These are phyloP conservation scores for Arbutus unedo DNA, from an alignment of 148 eudicot genomes.

Conservation along the genomic window DNA sequence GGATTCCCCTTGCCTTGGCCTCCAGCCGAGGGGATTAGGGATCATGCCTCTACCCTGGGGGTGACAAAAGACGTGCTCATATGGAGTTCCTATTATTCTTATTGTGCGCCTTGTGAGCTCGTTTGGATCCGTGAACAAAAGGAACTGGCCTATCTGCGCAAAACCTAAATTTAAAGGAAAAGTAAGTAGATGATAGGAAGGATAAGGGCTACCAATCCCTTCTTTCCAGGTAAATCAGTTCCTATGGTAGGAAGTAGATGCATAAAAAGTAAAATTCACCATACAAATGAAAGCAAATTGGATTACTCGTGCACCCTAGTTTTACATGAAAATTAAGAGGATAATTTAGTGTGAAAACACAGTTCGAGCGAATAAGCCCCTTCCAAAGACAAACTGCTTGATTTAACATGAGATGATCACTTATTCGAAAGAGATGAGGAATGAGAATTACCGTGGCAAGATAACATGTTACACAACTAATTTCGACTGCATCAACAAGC, in stretches of 20 bases:
- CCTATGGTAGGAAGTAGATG: not conserved
- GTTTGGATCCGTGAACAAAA: no score
- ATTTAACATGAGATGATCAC: not conserved
- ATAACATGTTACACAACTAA: constrained; percentile 74
- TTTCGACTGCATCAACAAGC: constrained; percentile 73
- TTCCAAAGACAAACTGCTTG: not conserved
- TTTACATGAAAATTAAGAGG: no score
- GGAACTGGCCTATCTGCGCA: no score
- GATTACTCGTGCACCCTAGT: not conserved
- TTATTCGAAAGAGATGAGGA: not conserved
- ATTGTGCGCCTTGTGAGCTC: no score
- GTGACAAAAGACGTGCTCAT: no score
- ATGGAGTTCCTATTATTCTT: no score
- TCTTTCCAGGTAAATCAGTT: not conserved
- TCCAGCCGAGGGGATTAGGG: no score
- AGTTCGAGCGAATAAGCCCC: not conserved
- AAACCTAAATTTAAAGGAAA: no score
- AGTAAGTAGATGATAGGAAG: not conserved
- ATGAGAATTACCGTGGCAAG: constrained; percentile 68
- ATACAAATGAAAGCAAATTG: not conserved
- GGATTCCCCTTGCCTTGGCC: no score
- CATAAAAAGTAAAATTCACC: not conserved
- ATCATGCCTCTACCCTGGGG: no score
- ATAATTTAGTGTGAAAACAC: not conserved
- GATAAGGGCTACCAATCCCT: not conserved